phyloP scores from a whole-genome alignment of 2,329 filamentous ascomycete species.

The Aureobasidium lini region DNA sequence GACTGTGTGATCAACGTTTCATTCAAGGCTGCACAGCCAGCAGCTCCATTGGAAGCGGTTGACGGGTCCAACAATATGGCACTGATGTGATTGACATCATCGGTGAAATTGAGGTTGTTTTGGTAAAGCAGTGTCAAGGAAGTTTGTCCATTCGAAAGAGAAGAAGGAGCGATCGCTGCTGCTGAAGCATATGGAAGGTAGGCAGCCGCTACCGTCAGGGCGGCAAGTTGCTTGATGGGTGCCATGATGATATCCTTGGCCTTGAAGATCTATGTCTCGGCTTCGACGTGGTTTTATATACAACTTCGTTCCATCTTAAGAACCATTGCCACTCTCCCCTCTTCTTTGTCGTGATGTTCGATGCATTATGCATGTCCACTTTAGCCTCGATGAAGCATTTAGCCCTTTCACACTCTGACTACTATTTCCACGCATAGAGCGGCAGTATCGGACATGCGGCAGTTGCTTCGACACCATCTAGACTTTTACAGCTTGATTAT shows the following conservation, averaged over 20 bases:
- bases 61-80: slow-evolving; percentile 44
- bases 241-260: slow-evolving; percentile 5
- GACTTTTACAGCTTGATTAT: not conserved
- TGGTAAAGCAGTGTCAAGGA: slow-evolving; percentile 47
- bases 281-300: not conserved
- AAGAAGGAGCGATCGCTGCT: not conserved
- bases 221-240: not conserved
- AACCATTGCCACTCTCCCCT: not conserved
- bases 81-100: slow-evolving; percentile 46
- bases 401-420: not conserved
- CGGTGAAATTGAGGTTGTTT: slow-evolving; percentile 48
- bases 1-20: slow-evolving; percentile 40
- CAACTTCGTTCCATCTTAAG: not conserved
- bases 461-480: slow-evolving; percentile 1
- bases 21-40: slow-evolving; percentile 41
- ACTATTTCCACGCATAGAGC: not conserved
- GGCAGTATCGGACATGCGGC: slow-evolving; percentile 1
- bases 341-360: not conserved
- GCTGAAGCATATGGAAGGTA: not conserved
- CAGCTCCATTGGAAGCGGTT: slow-evolving; percentile 29
- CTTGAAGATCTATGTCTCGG: not conserved
- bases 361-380: slow-evolving; percentile 2
- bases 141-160: slow-evolving; percentile 30
- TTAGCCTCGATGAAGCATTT: slow-evolving; percentile 12
- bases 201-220: not conserved